A percentile compares a stretch with the other conserved stretches of the same genome.
phyloP scores from a whole-genome alignment of 306 rosid species.

The Pyrus bretschneideri region DNA sequence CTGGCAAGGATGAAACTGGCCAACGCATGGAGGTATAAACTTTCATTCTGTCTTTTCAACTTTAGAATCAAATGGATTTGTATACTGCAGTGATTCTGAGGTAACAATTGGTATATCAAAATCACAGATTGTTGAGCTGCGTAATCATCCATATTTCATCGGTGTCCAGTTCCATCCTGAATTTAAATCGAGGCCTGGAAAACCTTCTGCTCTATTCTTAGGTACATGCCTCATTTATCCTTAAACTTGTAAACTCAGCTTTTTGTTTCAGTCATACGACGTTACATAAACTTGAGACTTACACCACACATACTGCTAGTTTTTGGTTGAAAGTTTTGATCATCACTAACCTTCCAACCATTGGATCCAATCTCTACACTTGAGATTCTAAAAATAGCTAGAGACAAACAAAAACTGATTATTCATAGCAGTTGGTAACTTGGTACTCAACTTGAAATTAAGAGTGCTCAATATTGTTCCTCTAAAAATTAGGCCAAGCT shows the following conservation, averaged over 20 bases:
- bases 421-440: neutral
- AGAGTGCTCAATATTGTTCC: neutral
- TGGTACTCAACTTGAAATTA: neutral
- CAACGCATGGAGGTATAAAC: constrained; percentile 43
- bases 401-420: neutral
- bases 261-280: neutral
- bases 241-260: neutral
- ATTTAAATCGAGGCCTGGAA: constrained; percentile 85
- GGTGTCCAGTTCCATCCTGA: constrained; percentile 97
- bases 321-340: neutral
- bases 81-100: neutral
- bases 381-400: neutral
- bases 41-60: neutral
- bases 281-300: neutral
- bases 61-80: neutral
- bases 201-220: constrained; percentile 71
- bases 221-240: constrained; percentile 34
- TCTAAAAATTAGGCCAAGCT: neutral
- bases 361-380: neutral
- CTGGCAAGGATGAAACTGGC: constrained; percentile 38
- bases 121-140: constrained; percentile 70
- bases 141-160: constrained; percentile 76
- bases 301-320: neutral
- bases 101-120: constrained; percentile 3
- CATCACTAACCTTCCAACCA: neutral